phyloP scores from a whole-genome alignment of 306 rosid species.

The Vigna angularis region DNA sequence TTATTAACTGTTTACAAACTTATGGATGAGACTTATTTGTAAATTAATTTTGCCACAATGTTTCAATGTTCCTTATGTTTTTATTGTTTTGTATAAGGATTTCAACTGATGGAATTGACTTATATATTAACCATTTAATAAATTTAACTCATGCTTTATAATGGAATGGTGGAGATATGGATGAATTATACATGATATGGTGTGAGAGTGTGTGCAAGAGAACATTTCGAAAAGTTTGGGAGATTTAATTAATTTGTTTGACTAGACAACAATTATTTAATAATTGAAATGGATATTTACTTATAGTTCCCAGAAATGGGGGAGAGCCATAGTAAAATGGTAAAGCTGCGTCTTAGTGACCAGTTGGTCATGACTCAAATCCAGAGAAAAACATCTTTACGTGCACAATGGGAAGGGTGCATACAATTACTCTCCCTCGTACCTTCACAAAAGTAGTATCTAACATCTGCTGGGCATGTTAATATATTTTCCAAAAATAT shows the following conservation, averaged over 20 bases:
- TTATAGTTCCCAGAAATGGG: not conserved
- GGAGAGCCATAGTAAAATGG: not conserved
- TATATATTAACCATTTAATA: conserved; percentile 1
- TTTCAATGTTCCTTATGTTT: conserved; percentile 2
- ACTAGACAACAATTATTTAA: conserved; percentile 27
- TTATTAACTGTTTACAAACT: conserved; percentile 22
- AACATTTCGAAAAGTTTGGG: conserved; percentile 14
- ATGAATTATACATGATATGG: conserved; percentile 15
- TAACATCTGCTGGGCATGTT: not conserved
- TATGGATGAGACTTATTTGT: not conserved
- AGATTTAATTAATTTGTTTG: conserved; percentile 16
- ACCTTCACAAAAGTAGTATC: not conserved
- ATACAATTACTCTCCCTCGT: not conserved
- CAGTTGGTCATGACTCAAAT: too few relatives aligned
- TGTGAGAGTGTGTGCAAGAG: conserved; percentile 28
- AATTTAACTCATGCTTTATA: conserved; percentile 25
- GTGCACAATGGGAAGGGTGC: not conserved
- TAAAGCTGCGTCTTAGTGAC: not conserved
- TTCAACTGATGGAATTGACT: not conserved
- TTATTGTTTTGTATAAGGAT: not conserved
- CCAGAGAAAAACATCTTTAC: not conserved
- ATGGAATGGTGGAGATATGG: conserved; percentile 20
- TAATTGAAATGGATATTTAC: conserved; percentile 16
- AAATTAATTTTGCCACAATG: conserved; percentile 8
- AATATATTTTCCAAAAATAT: not conserved